These are phyloP conservation scores for Didymosphaeria variabile DNA, from an alignment of 2,329 filamentous ascomycete genomes.

Conservation along the genomic window DNA sequence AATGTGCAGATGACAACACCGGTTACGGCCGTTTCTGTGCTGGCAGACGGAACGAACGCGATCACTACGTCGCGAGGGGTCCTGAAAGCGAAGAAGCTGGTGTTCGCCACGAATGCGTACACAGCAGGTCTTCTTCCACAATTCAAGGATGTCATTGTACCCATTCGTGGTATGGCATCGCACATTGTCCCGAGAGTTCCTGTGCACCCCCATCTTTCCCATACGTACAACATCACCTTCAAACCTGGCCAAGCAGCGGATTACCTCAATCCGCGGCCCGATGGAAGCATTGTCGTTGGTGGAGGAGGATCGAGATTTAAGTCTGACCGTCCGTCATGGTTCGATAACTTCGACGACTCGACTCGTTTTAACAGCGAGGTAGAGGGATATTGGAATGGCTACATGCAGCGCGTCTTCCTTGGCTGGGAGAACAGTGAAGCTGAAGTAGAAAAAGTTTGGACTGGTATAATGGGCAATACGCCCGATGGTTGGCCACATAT, in stretches of 20 bases:
- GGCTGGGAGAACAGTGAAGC: constrained; percentile 60
- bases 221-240: constrained; percentile 40
- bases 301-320: constrained; percentile 52
- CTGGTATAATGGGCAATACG: constrained; percentile 52
- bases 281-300: constrained; percentile 24
- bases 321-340: constrained; percentile 53
- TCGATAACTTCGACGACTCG: constrained; percentile 57
- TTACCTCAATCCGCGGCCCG: constrained; percentile 25
- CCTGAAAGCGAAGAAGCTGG: constrained; percentile 28
- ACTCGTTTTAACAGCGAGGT: constrained; percentile 53
- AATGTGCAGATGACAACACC: constrained; percentile 40
- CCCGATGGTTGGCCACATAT: constrained; percentile 56
- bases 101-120: constrained; percentile 42
- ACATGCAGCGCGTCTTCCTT: constrained; percentile 59
- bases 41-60: constrained; percentile 15
- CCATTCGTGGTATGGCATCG: constrained; percentile 42
- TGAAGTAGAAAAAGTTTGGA: constrained; percentile 53
- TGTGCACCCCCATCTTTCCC: constrained; percentile 31
- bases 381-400: constrained; percentile 56
- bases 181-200: constrained; percentile 24
- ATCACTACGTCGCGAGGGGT: constrained; percentile 33
- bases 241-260: constrained; percentile 16
- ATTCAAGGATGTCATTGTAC: constrained; percentile 49
- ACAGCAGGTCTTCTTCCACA: constrained; percentile 38
- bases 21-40: constrained; percentile 18